These are phyloP conservation scores for Acer saccharum DNA, from an alignment of 345 rosid species.

Conservation along the genomic window DNA sequence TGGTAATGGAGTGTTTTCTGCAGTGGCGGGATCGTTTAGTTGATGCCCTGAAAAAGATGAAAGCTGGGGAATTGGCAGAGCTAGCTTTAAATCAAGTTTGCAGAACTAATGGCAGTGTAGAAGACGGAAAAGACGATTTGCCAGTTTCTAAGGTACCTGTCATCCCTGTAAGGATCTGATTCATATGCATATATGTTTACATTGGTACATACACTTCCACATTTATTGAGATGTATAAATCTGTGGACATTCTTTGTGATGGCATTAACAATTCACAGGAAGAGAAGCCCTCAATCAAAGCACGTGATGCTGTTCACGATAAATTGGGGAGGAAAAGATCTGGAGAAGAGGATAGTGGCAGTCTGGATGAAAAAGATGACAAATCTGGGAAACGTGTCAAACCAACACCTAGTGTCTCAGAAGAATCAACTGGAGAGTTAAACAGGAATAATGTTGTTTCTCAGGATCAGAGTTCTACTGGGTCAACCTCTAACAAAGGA, in stretches of 20 bases:
- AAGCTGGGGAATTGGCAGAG: conserved; percentile 55
- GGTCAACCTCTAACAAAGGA: conserved; percentile 41
- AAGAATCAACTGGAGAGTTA: conserved; percentile 59
- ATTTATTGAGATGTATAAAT: neutral
- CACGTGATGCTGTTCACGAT: conserved; percentile 42
- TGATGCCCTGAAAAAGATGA: conserved; percentile 72
- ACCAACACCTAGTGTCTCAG: conserved; percentile 53
- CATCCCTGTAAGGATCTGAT: conserved; percentile 17
- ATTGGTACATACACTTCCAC: conserved; percentile 13
- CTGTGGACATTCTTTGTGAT: conserved; percentile 26
- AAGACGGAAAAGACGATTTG: conserved; percentile 48
- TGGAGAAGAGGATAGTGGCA: conserved; percentile 50
- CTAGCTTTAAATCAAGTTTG: conserved; percentile 44
- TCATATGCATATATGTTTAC: neutral
- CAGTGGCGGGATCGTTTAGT: conserved; percentile 92
- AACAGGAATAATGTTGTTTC: conserved; percentile 36
- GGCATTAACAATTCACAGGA: conserved; percentile 50
- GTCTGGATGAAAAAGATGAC: conserved; percentile 53
- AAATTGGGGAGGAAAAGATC: conserved; percentile 66
- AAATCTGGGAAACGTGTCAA: conserved; percentile 69
- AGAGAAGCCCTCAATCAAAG: conserved; percentile 35
- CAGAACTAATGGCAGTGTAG: conserved; percentile 53
- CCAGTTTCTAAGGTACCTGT: conserved; percentile 45
- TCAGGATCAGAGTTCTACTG: conserved; percentile 53
- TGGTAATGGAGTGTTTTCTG: conserved; percentile 31